A percentile compares a stretch with the other conserved stretches of the same genome.
Evolutionary conservation across 75 land plant species (phyloP).

Genomic region (Pinus albicaulis): DNA sequence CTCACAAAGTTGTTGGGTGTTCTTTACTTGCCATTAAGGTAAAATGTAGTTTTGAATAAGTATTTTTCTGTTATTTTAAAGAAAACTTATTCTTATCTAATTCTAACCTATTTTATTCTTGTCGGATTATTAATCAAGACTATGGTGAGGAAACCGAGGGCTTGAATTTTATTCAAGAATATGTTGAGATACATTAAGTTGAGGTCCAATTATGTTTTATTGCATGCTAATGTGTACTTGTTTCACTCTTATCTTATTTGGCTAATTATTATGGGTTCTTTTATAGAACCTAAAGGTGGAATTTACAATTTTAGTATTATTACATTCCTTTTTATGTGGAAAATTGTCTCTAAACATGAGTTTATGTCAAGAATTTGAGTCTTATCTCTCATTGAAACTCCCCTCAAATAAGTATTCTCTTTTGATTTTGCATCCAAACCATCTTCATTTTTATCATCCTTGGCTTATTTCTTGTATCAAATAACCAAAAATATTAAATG

Average conservation of each 20-base stretch:
- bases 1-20: constrained; percentile 62
- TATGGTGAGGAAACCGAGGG: constrained; percentile 65
- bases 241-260: not conserved
- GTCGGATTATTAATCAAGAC: constrained; percentile 13
- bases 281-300: not conserved
- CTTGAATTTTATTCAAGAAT: constrained; percentile 49
- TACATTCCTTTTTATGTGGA: not conserved
- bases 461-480: too few species aligned
- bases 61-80: not conserved
- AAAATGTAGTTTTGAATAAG: not conserved
- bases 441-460: too few species aligned
- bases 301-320: not conserved
- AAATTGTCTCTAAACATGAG: not conserved
- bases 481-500: too few species aligned
- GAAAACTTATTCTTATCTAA: too few species aligned
- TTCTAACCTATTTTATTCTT: too few species aligned
- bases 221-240: not conserved
- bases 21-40: constrained; percentile 63
- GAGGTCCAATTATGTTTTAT: not conserved
- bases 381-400: too few species aligned
- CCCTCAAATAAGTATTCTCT: too few species aligned
- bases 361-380: not conserved
- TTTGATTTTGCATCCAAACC: too few species aligned
- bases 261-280: not conserved
- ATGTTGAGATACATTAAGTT: constrained; percentile 36